phyloP scores from a whole-genome alignment of 2,329 filamentous ascomycete genomes.

The Aspergillus sp. region DNA sequence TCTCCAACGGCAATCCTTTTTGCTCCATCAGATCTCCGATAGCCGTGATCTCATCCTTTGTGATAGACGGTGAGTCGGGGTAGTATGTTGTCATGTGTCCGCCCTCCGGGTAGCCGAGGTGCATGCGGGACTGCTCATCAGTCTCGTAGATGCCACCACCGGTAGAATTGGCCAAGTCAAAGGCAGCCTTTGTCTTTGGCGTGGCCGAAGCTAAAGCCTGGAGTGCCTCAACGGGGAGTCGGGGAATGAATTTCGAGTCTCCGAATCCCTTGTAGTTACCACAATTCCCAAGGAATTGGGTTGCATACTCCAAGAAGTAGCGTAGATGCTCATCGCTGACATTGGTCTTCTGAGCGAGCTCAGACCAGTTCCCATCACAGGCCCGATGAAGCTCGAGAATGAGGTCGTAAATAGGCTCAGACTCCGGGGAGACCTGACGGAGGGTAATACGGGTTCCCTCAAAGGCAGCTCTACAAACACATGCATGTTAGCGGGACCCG shows the following conservation, averaged over 20 bases:
- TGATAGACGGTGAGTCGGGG: constrained; percentile 72
- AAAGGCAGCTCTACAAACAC: constrained; percentile 66
- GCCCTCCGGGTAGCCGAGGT: constrained; percentile 72
- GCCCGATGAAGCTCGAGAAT: constrained; percentile 71
- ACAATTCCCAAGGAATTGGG: constrained; percentile 75
- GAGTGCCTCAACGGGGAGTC: constrained; percentile 65
- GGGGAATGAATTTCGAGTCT: constrained; percentile 79
- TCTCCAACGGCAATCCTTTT: constrained; percentile 71
- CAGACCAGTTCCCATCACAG: constrained; percentile 70
- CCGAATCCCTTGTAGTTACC: constrained; percentile 89
- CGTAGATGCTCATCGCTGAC: constrained; percentile 66
- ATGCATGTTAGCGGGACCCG: constrained; percentile 4
- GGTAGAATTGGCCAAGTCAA: constrained; percentile 61
- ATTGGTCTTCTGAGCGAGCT: constrained; percentile 64
- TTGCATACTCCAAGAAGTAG: constrained; percentile 74
- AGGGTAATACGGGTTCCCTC: constrained; percentile 76
- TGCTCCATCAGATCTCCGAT: constrained; percentile 73
- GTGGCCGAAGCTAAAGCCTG: constrained; percentile 63
- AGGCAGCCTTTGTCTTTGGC: constrained; percentile 63
- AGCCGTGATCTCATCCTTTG: constrained; percentile 71
- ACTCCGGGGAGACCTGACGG: constrained; percentile 79
- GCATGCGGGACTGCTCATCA: constrained; percentile 65
- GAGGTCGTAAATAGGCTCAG: constrained; percentile 77
- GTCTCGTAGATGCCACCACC: constrained; percentile 71
- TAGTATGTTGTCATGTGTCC: constrained; percentile 84